These are phyloP conservation scores for Phytopythium aichiense DNA, from an alignment of 352 stramenopile species.

Conservation along the genomic window DNA sequence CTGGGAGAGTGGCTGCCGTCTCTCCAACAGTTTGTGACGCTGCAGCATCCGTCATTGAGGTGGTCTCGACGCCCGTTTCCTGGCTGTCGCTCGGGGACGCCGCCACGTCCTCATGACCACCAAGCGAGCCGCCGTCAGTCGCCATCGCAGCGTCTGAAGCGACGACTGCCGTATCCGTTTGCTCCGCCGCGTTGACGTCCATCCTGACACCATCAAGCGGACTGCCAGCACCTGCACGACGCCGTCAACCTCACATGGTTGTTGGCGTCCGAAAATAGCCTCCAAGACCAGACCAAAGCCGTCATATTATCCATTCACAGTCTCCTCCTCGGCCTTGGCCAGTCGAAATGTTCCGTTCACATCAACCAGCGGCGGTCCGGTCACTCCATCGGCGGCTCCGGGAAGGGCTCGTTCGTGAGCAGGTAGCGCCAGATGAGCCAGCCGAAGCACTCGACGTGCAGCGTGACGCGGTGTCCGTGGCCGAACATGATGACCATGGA, in stretches of 20 bases:
- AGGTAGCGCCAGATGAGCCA: slow-evolving; percentile 86
- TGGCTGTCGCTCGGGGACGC: background rate
- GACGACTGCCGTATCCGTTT: background rate
- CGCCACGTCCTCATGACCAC: background rate
- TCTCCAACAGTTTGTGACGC: background rate
- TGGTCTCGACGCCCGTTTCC: background rate
- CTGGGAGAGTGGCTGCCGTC: background rate
- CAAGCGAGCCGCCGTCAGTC: background rate
- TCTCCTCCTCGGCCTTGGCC: background rate
- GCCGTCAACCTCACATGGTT: background rate
- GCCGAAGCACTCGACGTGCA: slow-evolving; percentile 82
- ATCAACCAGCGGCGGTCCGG: background rate
- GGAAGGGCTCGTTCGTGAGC: slow-evolving; percentile 79
- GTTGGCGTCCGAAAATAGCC: background rate
- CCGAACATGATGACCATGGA: slow-evolving; percentile 87
- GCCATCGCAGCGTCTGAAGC: background rate
- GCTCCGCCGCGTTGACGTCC: background rate
- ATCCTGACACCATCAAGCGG: background rate
- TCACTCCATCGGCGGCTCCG: slow-evolving; percentile 54
- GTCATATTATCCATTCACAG: slow-evolving; percentile 1
- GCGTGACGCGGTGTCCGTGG: slow-evolving; percentile 73
- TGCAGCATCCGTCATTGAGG: background rate
- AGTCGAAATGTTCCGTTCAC: background rate
- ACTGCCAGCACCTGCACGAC: background rate
- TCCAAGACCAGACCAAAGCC: background rate